Base-by-base conservation (phyloP, 2,329 filamentous ascomycete genomes). In the Cytospora piceae region DNA sequence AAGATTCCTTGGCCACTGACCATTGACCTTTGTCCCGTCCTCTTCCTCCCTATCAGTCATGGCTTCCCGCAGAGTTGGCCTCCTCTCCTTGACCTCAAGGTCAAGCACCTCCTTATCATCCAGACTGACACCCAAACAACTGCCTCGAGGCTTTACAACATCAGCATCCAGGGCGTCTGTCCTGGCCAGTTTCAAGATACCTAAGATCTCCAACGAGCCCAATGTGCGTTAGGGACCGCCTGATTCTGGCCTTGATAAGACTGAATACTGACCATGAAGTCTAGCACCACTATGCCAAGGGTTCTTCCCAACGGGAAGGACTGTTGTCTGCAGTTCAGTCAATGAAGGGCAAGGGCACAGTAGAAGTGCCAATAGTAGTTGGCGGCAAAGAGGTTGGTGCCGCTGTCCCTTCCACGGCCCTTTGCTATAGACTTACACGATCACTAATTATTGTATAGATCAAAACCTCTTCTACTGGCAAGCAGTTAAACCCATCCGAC, bases 161-260 rank as follows among this genome's bases (percentile, higher is more conserved):
- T 76, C 73, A 9, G 69, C 65, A 32, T 63, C 69, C 52, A 79
- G 74, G 59, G 72, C 74, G 72, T 79, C 88, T 65, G 90, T 88
- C 9, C 83, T 96, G 69, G 94, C 93, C 58, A 85, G 87, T 68
- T 98, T 97, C 85, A 94, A 92, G 82, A 86, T 94, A 60, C 95
- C 95, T 58, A 88, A 88, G 69, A 87, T 97, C 72, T 82, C 87
- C 75, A 99, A 99, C 76, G 95, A 99, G 81, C 93, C 93, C n/a
- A 99, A 97, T 77, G 94, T 97, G 79, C 77, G 92, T 83, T 39
- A 54, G 34, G 27, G 52, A 60, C 61, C 63, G 31, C 29, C 37
- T 51, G 37, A 17, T 51, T 56, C 27, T 27, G 31, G 37, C 4
- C 53, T 24, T 20, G 6, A 39, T n/a, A 24, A 53, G 24, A 67